Percentiles rank a stretch among this genome's conserved stretches.
Evolutionary conservation across 2,329 filamentous ascomycete genomes (phyloP).

Genomic region (Alternaria postmessia): DNA sequence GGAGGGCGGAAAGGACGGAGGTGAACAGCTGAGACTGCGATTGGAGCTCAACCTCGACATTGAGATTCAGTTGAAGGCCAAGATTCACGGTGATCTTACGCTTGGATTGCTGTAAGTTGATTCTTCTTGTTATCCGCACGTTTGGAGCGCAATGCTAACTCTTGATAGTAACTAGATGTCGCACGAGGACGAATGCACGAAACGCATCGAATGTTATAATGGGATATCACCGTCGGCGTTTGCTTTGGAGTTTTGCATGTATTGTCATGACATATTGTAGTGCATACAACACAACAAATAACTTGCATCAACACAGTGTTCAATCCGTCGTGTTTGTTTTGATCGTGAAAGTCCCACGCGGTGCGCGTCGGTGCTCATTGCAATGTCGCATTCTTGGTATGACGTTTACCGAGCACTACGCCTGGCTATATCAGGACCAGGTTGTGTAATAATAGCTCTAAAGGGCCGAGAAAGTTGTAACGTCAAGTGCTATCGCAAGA

Average conservation of each 20-base stretch:
- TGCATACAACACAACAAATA: slow-evolving; percentile 27
- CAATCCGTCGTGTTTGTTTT: background rate
- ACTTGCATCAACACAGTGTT: background rate
- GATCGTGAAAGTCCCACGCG: background rate
- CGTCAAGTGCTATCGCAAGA: background rate
- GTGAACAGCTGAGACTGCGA: slow-evolving; percentile 63
- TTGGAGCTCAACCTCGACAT: slow-evolving; percentile 69
- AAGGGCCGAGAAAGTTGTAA: background rate
- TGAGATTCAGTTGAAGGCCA: slow-evolving; percentile 70
- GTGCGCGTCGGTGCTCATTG: background rate
- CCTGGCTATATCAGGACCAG: background rate
- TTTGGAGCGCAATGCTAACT: slow-evolving; percentile 24
- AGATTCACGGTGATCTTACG: slow-evolving; percentile 70
- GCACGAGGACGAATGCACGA: slow-evolving; percentile 27
- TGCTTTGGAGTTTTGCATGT: slow-evolving; percentile 24
- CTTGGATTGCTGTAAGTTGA: slow-evolving; percentile 60
- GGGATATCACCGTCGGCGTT: slow-evolving; percentile 36
- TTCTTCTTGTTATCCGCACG: too few relatives aligned
- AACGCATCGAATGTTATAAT: slow-evolving; percentile 13
- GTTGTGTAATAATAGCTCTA: background rate
- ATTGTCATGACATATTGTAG: slow-evolving; percentile 34
- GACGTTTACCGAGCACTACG: background rate
- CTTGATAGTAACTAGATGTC: slow-evolving; percentile 39
- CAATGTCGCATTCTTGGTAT: background rate
- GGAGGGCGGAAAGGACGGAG: slow-evolving; percentile 45